Evolutionary conservation across 306 rosid species (phyloP).

Genomic region (Herpetospermum pedunculosum): DNA sequence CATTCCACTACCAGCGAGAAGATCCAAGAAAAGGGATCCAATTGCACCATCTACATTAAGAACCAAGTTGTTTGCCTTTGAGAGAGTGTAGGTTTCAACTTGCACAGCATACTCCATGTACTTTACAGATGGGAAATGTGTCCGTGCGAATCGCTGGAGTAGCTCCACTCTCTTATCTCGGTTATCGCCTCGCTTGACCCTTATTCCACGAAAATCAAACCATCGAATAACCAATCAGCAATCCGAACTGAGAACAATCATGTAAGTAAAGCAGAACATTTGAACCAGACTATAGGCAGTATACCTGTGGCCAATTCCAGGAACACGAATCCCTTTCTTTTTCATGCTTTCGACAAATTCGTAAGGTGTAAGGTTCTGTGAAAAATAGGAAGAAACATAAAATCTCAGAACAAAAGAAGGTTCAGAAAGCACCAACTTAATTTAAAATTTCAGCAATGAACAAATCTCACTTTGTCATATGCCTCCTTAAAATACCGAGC

Average conservation of each 20-base stretch:
- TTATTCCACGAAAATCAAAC: conserved; percentile 29
- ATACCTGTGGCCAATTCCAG: conserved; percentile 99
- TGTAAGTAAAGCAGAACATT: background rate
- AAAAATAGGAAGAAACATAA: conserved; percentile 13
- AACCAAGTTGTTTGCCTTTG: conserved; percentile 95
- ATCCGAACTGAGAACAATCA: background rate
- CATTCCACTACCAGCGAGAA: conserved; percentile 97
- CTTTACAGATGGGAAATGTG: conserved; percentile 89
- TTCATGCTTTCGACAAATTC: conserved; percentile 95
- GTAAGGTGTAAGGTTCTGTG: conserved; percentile 77
- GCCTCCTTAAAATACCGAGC: conserved; percentile 99
- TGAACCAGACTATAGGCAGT: background rate
- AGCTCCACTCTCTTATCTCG: conserved; percentile 95
- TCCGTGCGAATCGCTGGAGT: conserved; percentile 73
- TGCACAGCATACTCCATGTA: conserved; percentile 97
- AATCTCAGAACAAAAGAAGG: background rate
- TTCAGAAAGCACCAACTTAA: background rate
- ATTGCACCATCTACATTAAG: conserved; percentile 97
- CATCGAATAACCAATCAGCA: conserved; percentile 5
- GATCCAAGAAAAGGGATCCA: conserved; percentile 96
- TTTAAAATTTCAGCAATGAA: background rate
- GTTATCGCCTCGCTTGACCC: conserved; percentile 98
- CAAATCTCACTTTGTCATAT: conserved; percentile 35
- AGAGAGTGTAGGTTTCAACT: conserved; percentile 86
- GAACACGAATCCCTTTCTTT: conserved; percentile 95